Conservation (phyloP, 345 rosid genomes). For the Psidium guajava region DNA sequence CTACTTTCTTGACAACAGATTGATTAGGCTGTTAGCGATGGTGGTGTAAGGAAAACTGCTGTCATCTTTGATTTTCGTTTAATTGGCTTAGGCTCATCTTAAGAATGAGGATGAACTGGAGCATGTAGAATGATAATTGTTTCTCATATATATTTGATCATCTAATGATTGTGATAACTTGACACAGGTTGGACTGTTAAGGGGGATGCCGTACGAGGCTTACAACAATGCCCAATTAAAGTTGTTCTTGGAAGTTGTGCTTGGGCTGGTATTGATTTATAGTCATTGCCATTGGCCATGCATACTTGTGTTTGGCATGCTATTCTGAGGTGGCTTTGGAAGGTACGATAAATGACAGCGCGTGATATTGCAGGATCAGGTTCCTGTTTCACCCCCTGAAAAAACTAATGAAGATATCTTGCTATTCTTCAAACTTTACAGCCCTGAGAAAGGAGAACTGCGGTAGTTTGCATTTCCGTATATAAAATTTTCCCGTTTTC, state of each 20-base stretch:
- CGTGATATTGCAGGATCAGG: conserved; percentile 20
- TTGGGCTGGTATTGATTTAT: conserved; percentile 16
- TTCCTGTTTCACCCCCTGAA: conserved; percentile 9
- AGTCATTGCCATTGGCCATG: too few species aligned
- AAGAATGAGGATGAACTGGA: background rate
- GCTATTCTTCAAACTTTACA: conserved; percentile 36
- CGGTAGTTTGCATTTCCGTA: conserved; percentile 8
- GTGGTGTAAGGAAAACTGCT: background rate
- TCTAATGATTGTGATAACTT: background rate
- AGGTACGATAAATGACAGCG: background rate
- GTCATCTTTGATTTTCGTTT: background rate
- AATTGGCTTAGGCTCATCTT: background rate
- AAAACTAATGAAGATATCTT: conserved; percentile 33
- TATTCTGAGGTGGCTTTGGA: background rate
- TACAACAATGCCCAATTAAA: conserved; percentile 22
- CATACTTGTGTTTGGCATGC: background rate
- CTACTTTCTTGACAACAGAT: background rate
- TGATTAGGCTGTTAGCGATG: background rate
- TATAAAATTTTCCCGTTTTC: background rate
- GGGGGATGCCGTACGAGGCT: conserved; percentile 22
- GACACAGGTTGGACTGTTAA: conserved; percentile 35
- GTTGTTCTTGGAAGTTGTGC: conserved; percentile 33
- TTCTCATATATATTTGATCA: background rate
- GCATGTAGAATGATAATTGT: background rate
- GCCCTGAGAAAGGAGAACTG: conserved; percentile 26